A percentile compares a stretch with the other conserved stretches of the same genome.
Conservation (phyloP, 768 basidiomycete species). For the Agrocybe praecox region DNA sequence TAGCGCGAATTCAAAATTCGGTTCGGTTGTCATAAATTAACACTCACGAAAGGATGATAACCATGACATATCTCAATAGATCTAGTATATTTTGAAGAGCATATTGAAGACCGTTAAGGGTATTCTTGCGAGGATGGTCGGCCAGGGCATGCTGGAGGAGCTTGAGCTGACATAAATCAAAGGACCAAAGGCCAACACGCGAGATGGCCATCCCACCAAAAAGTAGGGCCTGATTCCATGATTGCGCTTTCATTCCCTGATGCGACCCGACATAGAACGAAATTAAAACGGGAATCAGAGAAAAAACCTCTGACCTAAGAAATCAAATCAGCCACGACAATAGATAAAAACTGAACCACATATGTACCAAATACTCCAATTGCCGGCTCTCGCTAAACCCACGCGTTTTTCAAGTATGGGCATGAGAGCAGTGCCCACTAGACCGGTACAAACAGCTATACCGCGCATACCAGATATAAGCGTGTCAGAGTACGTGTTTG, state of each 20-base stretch:
- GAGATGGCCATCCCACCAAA: conserved; percentile 53
- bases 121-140: conserved; percentile 45
- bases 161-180: conserved; percentile 54
- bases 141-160: conserved; percentile 46
- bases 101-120: conserved; percentile 40
- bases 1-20: background rate
- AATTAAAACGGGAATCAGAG: conserved; percentile 43
- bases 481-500: conserved; percentile 42
- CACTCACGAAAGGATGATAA: conserved; percentile 15
- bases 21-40: too few relatives aligned
- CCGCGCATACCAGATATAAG: conserved; percentile 55
- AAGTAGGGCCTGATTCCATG: conserved; percentile 38
- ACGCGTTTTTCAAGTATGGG: conserved; percentile 41
- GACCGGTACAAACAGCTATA: conserved; percentile 44
- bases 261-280: conserved; percentile 12
- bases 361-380: conserved; percentile 56
- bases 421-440: conserved; percentile 47
- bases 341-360: background rate
- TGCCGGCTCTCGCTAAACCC: conserved; percentile 48
- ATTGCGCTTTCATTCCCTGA: conserved; percentile 18
- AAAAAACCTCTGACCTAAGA: conserved; percentile 46
- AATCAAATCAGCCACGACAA: background rate
- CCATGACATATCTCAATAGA: conserved; percentile 22
- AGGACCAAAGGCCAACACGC: conserved; percentile 52
- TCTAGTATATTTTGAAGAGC: conserved; percentile 36